Base-by-base conservation (phyloP, 495 filamentous ascomycete genomes). In the Talaromyces thailandensis region DNA sequence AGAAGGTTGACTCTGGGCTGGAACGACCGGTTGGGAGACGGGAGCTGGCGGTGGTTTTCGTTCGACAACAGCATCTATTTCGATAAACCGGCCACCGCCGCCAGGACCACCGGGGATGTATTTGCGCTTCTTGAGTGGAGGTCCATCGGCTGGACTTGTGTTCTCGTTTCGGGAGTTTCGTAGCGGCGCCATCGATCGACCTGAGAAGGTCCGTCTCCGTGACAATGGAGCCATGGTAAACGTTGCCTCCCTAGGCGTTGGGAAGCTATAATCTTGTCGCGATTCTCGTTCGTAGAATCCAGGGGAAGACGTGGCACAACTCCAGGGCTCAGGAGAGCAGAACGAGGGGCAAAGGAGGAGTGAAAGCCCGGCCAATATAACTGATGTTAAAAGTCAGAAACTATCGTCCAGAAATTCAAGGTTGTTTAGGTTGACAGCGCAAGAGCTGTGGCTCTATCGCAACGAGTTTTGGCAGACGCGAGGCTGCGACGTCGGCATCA, bases 91-190 rank as follows among this genome's bases (percentile, higher is more conserved):
- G 25, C 89, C 88, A 61, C 89, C 87, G 61, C 89, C 90, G n/a
- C 89, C 88, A 35, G 88, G 86, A 26, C 89, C 90, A 62, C 88
- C 89, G 48, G 91, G 89, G 32, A 92, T 80, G 70, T 92, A 93
- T 66, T 76, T 82, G 65, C 80, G 75, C 65, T 79, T 83, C 68
- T 82, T 83, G 28, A 69, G 66, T n/a, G 78, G 75, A 60, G 73
- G 81, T 26, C 73, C 80, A 70, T 79, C 83, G 56, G 51, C 67
- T 56, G 69, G 65, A 56, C 65, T 75, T 56, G 69, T 61, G 56
- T 68, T 70, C 61, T 70, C 67, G 65, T 63, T 75, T 63, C 65
- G 71, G 5, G 76, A 67, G 45, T 57, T 62, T 12, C 55, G 43
- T 12, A 61, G 43, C 28, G 59, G 59, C 40, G 59, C 59, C 59